phyloP scores from a whole-genome alignment of 257 asterid genomes.

The Scutellaria baicalensis region DNA sequence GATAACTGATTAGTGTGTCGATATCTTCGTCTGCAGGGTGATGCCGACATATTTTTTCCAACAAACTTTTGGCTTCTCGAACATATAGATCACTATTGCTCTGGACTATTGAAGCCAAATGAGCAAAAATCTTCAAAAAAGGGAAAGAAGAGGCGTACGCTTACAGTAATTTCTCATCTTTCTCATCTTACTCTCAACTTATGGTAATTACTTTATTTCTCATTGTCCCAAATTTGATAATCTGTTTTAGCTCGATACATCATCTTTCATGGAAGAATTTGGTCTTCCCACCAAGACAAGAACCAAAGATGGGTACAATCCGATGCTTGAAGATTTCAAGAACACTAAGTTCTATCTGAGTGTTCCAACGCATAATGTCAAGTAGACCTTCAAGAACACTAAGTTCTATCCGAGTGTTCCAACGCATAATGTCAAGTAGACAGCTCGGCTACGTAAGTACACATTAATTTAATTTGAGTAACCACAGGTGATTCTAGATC shows the following conservation, averaged over 20 bases:
- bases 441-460: neutral
- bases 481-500: neutral
- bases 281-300: slow-evolving; percentile 90
- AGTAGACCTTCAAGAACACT: slow-evolving; percentile 97
- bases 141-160: slow-evolving; percentile 89
- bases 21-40: slow-evolving; percentile 56
- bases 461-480: neutral
- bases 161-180: slow-evolving; percentile 45
- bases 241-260: slow-evolving; percentile 65
- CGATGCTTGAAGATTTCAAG: slow-evolving; percentile 94
- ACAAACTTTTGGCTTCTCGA: slow-evolving; percentile 94
- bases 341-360: slow-evolving; percentile 88
- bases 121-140: slow-evolving; percentile 40
- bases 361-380: slow-evolving; percentile 86
- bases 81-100: slow-evolving; percentile 78
- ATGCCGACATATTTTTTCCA: slow-evolving; percentile 95
- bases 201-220: neutral
- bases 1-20: neutral
- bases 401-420: slow-evolving; percentile 92
- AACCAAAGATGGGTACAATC: slow-evolving; percentile 93
- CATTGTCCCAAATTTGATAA: slow-evolving; percentile 8
- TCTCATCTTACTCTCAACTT: neutral
- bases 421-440: slow-evolving; percentile 76
- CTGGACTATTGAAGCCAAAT: slow-evolving; percentile 60
- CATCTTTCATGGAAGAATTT: slow-evolving; percentile 93